Evolutionary conservation across 768 basidiomycete genomes (phyloP).

Genomic region (Mycena olivaceomarginata): DNA sequence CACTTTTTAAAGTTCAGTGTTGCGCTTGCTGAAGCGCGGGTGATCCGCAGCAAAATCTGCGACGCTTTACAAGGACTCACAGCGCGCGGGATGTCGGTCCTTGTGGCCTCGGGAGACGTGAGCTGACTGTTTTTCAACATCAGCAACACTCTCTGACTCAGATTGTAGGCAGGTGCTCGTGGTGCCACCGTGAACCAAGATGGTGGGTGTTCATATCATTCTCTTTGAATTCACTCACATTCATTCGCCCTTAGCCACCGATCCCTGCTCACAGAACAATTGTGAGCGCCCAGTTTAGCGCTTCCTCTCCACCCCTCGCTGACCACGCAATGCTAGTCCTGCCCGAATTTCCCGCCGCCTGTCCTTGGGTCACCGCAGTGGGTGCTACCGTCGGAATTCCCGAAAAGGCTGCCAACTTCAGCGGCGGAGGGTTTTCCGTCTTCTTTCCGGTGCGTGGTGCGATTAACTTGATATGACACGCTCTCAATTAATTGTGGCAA

Average conservation of each 20-base stretch:
- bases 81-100: constrained; percentile 51
- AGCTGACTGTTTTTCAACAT: constrained; percentile 24
- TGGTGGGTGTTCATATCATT: constrained; percentile 33
- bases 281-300: constrained; percentile 33
- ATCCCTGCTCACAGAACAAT: constrained; percentile 31
- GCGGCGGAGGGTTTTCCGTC: constrained; percentile 64
- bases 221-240: constrained; percentile 30
- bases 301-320: constrained; percentile 30
- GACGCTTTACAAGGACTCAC: constrained; percentile 22
- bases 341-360: constrained; percentile 48
- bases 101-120: constrained; percentile 34
- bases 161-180: constrained; percentile 32
- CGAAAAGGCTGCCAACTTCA: constrained; percentile 37
- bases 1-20: constrained; percentile 51
- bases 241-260: constrained; percentile 30
- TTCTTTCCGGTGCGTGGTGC: constrained; percentile 49
- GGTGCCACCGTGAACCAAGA: constrained; percentile 36
- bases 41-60: constrained; percentile 40
- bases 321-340: constrained; percentile 50
- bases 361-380: constrained; percentile 36
- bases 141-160: constrained; percentile 20
- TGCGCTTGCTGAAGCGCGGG: constrained; percentile 58
- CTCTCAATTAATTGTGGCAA: constrained; percentile 7
- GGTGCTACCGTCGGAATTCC: constrained; percentile 31
- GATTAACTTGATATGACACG: constrained; percentile 11